Base-by-base conservation (phyloP, 129 eudicot genomes). In the Kitagawia praeruptora region DNA sequence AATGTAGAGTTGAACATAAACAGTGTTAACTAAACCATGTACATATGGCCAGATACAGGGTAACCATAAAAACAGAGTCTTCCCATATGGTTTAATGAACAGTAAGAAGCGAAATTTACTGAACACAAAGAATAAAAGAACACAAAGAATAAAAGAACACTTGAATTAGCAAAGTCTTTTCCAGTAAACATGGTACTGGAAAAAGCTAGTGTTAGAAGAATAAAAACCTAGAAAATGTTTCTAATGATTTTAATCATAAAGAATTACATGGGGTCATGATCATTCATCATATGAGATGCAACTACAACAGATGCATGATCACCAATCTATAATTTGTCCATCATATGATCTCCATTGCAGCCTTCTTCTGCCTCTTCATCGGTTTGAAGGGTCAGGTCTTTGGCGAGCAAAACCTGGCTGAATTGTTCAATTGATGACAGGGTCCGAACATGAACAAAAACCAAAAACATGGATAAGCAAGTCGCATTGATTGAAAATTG, bases 361-460 rank as follows among this genome's bases (percentile, higher is more conserved):
- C 54, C 6, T 8, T 25, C 18, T 46, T 74, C 3, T 14, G 41
- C 49, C 64, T 27, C 77, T 75, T 79, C 85, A 83, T 23, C 69
- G 77, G 87, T 84, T 85, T 79, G 54, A 75, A 40, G 80, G 76
- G 70, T 86, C 85, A 3, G 81, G 84, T 76, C 83, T 89, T 81
- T 88, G 92, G 15, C 95, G 89, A 70, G 97, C 86, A 88, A 92
- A 92, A 69, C 97, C 97, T 49, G 97, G 97, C 95, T 92, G 91
- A 76, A 88, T 37, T 34, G 56, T 53, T 80, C 66, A 38, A 82
- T 85, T 79, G 76, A 79, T 56, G 77, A 77, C 75, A 79, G 19
- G 81, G 84, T 75, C 83, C 87, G 45, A 83, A 75, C 76, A 86
- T 75, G 77, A 86, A 87, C 78, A 84, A 58, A 77, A 84, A 85